A percentile compares a stretch with the other conserved stretches of the same genome.
Evolutionary conservation across 192 early-diverging fungal species (phyloP).

Genomic region (Backusella luteola): DNA sequence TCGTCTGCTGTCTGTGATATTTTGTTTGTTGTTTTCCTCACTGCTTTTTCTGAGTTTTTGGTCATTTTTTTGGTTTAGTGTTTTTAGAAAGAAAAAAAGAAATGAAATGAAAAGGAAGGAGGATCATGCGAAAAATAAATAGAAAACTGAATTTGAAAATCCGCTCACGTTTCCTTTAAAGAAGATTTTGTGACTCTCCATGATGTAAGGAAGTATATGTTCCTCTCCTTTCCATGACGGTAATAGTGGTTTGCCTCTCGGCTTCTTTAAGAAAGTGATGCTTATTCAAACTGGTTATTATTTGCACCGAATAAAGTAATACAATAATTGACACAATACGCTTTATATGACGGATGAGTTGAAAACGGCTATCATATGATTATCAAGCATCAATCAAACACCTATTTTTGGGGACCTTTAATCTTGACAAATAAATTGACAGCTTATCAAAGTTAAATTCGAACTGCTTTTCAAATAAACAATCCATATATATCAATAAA

Average conservation of each 20-base stretch:
- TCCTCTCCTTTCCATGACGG: not conserved
- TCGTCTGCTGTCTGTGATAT: not conserved
- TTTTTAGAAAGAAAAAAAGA: not conserved
- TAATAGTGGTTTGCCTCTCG: too few species aligned
- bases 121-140: not conserved
- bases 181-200: not conserved
- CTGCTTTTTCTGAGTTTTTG: conserved; percentile 7
- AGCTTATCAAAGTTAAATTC: not conserved
- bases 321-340: not conserved
- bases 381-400: not conserved
- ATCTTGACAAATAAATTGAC: not conserved
- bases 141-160: not conserved
- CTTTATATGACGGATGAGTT: not conserved
- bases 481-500: too few species aligned
- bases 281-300: not conserved
- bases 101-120: not conserved
- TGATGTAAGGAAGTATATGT: not conserved
- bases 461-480: too few species aligned
- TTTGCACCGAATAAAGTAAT: not conserved
- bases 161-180: not conserved
- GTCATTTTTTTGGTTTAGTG: not conserved
- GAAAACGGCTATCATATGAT: not conserved
- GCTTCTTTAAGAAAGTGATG: too few species aligned
- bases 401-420: too few species aligned
- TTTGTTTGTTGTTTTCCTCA: conserved; percentile 10